Evolutionary conservation across 1,139 yeast genomes (phyloP), one percentile per base, ranked within the genome.

Genomic region (Candida gigantensis): DNA sequence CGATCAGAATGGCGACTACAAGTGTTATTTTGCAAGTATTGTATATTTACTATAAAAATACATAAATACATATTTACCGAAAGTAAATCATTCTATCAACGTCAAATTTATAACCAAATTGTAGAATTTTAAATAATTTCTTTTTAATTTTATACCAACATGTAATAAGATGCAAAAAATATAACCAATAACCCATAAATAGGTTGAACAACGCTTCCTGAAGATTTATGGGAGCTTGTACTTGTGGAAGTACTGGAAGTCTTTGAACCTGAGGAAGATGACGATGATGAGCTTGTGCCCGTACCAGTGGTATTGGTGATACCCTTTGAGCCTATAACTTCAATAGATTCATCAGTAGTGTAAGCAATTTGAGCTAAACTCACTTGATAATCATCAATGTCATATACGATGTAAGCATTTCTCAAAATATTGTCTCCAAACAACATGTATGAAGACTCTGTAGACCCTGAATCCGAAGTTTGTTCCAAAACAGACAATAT

Each of bases 391-490:
- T 74, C 76, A 21, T 84, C 89, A 45, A 87, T 63, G 58, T 89
- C 94, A 50, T 76, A 87, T 29, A 87, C 95, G 37, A 81, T 77
- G 55, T 88, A 88, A 6, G 86, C 89, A 36, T 77, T 69, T 42
- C 87, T 72, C 50, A 89, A 62, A 60, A 87, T 80, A 21, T 81
- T 74, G 57, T 86, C 95, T 31, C 96, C 96, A 10, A 87, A 53
- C 35, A 65, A 51, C 26, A 63, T 45, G 42, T 53, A 61, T 2
- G 45, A 18, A 5, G n/a, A n/a, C n/a, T n/a, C n/a, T n/a, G n/a
- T n/a, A n/a, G n/a, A n/a, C n/a, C n/a, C n/a, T n/a, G 44, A 39
- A 19, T 28, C 11, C 10, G 46, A 32, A 11, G 42, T 7, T 44
- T 62, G 68, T 9, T 48, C 47, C 28, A 62, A 39, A 24, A 65